Evolutionary conservation across 345 rosid genomes (phyloP), one percentile per base, ranked within the genome.

Genomic region (Populus nigra): DNA sequence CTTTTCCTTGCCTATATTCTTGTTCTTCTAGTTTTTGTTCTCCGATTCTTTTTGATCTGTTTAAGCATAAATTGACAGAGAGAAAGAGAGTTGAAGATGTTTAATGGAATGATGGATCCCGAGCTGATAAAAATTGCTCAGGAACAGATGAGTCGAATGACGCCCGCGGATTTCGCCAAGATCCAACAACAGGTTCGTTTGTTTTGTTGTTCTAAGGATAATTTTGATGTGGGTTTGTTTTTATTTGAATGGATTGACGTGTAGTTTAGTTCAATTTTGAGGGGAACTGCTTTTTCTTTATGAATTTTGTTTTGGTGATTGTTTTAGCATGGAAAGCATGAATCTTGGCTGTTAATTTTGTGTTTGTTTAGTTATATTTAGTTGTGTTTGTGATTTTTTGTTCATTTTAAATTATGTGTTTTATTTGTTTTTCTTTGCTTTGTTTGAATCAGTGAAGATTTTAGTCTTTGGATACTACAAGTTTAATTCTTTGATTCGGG

Each of bases 71-170:
- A 20, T 65, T 65, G 38, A 7, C 41, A 5, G 7, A 8, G 35
- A 16, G 27, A 77, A 4, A 8, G 23, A 35, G 25, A 71, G n/a
- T 57, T 57, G 23, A 59, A 59, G 38, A 88, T 93, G 94, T 87
- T 91, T 77, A 84, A 88, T 88, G 95, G 97, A 68, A 83, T 86
- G 92, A 92, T 96, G 97, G 98, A 96, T 92, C 98, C 99, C 47
- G 98, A 92, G 76, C 74, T 96, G 90, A 85, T 94, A 47, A 89
- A 84, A 43, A 79, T 94, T 31, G 98, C 97, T 70, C 98, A 96
- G 85, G 99, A 96, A 57, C 99, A 96, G 88, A 89, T 96, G 89
- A 91, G 93, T 77, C 97, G 97, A 75, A 92, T 96, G 97, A 86
- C 98, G 0, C 92, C 99, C 5, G 92, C 83, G 77, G 98, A 96